Percentiles rank a stretch among this genome's conserved stretches.
phyloP scores from a whole-genome alignment of 108 stramenopile genomes.

The Nitzschia sp. region DNA sequence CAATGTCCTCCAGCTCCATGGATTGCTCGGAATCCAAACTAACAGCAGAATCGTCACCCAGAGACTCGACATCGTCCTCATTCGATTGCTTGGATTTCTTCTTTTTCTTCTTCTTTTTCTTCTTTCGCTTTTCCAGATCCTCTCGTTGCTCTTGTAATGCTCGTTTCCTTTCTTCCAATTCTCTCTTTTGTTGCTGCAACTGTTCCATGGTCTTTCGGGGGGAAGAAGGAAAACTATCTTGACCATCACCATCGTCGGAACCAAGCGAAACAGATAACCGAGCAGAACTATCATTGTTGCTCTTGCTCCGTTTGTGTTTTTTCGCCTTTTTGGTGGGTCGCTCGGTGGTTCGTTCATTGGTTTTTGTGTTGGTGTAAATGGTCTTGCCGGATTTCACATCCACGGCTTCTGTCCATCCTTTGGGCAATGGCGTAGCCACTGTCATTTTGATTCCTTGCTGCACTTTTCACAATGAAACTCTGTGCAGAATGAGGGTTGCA shows the following conservation, averaged over 20 bases:
- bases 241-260: neutral
- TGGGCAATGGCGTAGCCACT: neutral
- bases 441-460: neutral
- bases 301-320: conserved; percentile 1
- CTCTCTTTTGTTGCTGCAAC: neutral
- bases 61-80: neutral
- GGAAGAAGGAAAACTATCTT: neutral
- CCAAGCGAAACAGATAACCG: neutral
- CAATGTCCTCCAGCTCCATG: conserved; percentile 2
- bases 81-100: neutral
- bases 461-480: neutral
- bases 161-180: conserved; percentile 3
- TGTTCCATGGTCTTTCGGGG: neutral
- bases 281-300: neutral
- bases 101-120: neutral
- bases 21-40: neutral
- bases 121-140: neutral
- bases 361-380: neutral
- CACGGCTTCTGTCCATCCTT: neutral
- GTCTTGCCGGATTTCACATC: neutral
- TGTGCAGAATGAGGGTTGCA: no score
- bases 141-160: neutral
- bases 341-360: neutral
- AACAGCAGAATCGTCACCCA: neutral
- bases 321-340: neutral